phyloP scores from a whole-genome alignment of 2,329 filamentous ascomycete genomes.

The Fusarium succisae region DNA sequence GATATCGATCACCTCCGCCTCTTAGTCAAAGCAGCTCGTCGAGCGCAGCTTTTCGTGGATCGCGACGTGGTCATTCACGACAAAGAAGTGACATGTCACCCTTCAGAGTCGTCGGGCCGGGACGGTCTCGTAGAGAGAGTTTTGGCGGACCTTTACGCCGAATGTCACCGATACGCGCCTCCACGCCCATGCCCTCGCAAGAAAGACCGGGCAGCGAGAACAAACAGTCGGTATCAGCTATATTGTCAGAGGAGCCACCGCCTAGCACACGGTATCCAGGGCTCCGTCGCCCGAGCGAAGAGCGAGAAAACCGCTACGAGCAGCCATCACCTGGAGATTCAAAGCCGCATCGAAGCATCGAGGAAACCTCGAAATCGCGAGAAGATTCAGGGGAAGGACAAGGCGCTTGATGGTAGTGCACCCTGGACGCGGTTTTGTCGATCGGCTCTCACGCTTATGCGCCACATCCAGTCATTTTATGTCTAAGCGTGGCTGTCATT shows the following conservation, averaged over 20 bases:
- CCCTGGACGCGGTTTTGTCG: slow-evolving; percentile 22
- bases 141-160: slow-evolving; percentile 40
- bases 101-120: slow-evolving; percentile 43
- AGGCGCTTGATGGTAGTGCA: slow-evolving; percentile 19
- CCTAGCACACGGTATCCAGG: slow-evolving; percentile 20
- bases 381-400: slow-evolving; percentile 31
- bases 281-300: slow-evolving; percentile 14
- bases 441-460: slow-evolving; percentile 26
- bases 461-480: slow-evolving; percentile 18
- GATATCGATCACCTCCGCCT: slow-evolving; percentile 47
- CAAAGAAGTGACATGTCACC: slow-evolving; percentile 52
- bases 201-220: slow-evolving; percentile 43
- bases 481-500: neutral
- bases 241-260: slow-evolving; percentile 43
- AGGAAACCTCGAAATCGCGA: slow-evolving; percentile 22
- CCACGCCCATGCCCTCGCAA: slow-evolving; percentile 34
- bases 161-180: slow-evolving; percentile 39
- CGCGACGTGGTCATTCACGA: slow-evolving; percentile 46
- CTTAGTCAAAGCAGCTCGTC: slow-evolving; percentile 43
- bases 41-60: slow-evolving; percentile 36
- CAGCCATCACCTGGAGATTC: slow-evolving; percentile 27
- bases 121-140: slow-evolving; percentile 39
- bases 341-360: slow-evolving; percentile 12
- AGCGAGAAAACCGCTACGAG: slow-evolving; percentile 23
- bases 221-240: slow-evolving; percentile 48